These are phyloP conservation scores for Pseudogymnoascus sp. DNA, from an alignment of 2,329 filamentous ascomycete genomes.

Conservation along the genomic window DNA sequence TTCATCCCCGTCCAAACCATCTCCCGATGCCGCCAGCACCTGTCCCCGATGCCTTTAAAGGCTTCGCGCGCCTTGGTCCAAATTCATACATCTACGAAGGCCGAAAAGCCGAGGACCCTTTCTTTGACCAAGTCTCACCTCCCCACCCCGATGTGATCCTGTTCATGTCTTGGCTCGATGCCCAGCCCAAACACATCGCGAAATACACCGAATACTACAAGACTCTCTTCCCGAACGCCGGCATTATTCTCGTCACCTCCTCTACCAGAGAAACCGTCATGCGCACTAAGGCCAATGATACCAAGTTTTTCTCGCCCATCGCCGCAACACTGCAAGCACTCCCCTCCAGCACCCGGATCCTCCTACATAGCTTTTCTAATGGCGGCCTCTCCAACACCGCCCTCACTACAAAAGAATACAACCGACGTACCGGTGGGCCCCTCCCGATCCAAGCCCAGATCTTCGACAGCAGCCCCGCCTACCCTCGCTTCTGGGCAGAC, in stretches of 20 bases:
- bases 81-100: conserved; percentile 33
- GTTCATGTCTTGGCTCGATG: conserved; percentile 40
- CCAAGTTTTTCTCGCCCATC: conserved; percentile 34
- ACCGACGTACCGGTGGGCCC: conserved; percentile 23
- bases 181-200: conserved; percentile 32
- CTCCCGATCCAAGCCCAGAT: conserved; percentile 33
- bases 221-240: conserved; percentile 33
- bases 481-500: conserved; percentile 22
- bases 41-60: conserved; percentile 12
- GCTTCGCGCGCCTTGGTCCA: conserved; percentile 31
- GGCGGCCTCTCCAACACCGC: conserved; percentile 35
- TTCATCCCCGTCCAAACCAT: background rate
- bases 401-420: conserved; percentile 32
- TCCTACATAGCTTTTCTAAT: conserved; percentile 43
- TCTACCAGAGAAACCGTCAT: conserved; percentile 38
- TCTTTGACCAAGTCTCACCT: conserved; percentile 5
- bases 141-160: conserved; percentile 33
- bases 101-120: conserved; percentile 9
- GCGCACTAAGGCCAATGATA: conserved; percentile 26
- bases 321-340: conserved; percentile 27
- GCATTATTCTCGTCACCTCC: conserved; percentile 43
- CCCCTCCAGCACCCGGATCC: conserved; percentile 19
- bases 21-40: background rate
- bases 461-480: conserved; percentile 38
- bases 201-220: conserved; percentile 41